phyloP scores from a whole-genome alignment of 2,329 filamentous ascomycete genomes.

The Verticillium klebahnii region DNA sequence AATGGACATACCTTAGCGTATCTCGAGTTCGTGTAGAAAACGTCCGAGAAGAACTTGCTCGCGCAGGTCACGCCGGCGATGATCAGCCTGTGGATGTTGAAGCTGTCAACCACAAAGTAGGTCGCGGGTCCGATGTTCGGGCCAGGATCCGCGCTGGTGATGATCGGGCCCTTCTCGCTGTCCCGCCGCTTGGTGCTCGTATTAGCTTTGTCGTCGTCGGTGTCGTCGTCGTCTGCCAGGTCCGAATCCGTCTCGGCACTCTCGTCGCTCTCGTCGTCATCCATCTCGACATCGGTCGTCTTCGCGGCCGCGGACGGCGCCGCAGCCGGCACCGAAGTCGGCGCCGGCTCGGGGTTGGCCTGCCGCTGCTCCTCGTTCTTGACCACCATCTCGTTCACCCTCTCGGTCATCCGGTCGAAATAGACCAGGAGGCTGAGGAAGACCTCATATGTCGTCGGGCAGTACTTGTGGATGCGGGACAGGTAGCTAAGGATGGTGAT shows the following conservation, averaged over 20 bases:
- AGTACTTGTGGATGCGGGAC: slow-evolving; percentile 96
- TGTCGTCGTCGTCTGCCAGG: slow-evolving; percentile 43
- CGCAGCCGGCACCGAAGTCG: slow-evolving; percentile 20
- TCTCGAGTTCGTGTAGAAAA: slow-evolving; percentile 98
- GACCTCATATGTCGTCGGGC: slow-evolving; percentile 96
- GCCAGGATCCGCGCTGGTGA: slow-evolving; percentile 1
- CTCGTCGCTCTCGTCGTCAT: slow-evolving; percentile 24
- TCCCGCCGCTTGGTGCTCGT: slow-evolving; percentile 13
- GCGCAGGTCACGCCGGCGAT: slow-evolving; percentile 97
- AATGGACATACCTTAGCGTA: slow-evolving; percentile 78
- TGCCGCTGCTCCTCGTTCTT: slow-evolving; percentile 55
- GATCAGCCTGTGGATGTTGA: slow-evolving; percentile 94
- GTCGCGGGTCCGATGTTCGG: slow-evolving; percentile 34
- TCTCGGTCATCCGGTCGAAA: slow-evolving; percentile 97
- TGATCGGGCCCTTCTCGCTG: slow-evolving; percentile 17
- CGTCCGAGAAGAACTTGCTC: slow-evolving; percentile 98
- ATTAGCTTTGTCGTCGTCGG: slow-evolving; percentile 30
- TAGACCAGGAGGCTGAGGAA: slow-evolving; percentile 94
- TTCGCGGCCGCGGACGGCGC: slow-evolving; percentile 13
- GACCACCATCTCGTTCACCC: slow-evolving; percentile 78
- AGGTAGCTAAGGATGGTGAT: slow-evolving; percentile 97
- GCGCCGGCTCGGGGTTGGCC: slow-evolving; percentile 23
- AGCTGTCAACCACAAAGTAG: slow-evolving; percentile 94
- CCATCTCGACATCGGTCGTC: slow-evolving; percentile 28
- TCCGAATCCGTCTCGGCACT: slow-evolving; percentile 45